These are phyloP conservation scores for Mycena albidolilacea DNA, from an alignment of 768 basidiomycete genomes.

Conservation along the genomic window DNA sequence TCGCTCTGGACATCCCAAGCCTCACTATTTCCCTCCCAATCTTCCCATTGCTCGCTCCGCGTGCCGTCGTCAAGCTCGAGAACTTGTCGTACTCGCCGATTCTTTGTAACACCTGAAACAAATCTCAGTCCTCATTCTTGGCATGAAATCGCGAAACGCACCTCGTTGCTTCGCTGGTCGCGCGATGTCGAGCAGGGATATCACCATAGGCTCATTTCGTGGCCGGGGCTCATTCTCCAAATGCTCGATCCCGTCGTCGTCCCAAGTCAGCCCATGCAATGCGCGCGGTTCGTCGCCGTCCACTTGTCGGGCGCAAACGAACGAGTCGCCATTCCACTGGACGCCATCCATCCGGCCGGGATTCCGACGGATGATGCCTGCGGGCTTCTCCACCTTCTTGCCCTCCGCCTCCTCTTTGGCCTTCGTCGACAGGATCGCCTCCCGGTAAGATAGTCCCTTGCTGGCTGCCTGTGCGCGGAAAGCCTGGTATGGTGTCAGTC, in stretches of 20 bases:
- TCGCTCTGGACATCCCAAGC: conserved; percentile 25
- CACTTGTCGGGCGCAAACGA: conserved; percentile 41
- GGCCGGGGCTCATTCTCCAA: conserved; percentile 9
- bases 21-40: conserved; percentile 40
- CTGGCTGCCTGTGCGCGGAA: conserved; percentile 32
- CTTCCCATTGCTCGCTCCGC: conserved; percentile 31
- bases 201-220: conserved; percentile 30
- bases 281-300: conserved; percentile 41
- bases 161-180: conserved; percentile 52
- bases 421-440: conserved; percentile 22
- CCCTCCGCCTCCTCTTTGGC: conserved; percentile 5
- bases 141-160: conserved; percentile 5
- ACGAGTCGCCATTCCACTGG: conserved; percentile 45
- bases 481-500: conserved; percentile 17
- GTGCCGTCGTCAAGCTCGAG: conserved; percentile 42
- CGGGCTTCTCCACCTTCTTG: conserved; percentile 24
- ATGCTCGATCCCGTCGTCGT: conserved; percentile 21
- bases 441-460: conserved; percentile 21
- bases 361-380: conserved; percentile 37
- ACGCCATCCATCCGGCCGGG: conserved; percentile 45
- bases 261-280: conserved; percentile 34
- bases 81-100: conserved; percentile 37
- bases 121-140: no score
- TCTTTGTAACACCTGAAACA: conserved; percentile 45
- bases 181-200: conserved; percentile 50